A percentile compares a stretch with the other conserved stretches of the same genome.
Conservation (phyloP, 164 flowering plant genomes). For the Hamamelis virginiana region DNA sequence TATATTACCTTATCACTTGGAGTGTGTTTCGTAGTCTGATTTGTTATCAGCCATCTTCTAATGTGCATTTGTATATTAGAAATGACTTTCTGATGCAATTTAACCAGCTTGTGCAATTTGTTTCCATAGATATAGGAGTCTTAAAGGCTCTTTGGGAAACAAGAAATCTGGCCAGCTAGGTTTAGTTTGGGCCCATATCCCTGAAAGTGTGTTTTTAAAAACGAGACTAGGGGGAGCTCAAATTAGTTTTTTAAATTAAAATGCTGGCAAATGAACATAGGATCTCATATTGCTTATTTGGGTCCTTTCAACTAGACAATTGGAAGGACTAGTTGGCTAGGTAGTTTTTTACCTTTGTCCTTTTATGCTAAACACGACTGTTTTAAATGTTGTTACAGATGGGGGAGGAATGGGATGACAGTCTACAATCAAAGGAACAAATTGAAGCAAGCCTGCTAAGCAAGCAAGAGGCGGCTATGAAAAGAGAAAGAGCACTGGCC, state of each 20-base stretch:
- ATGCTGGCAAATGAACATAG: background rate
- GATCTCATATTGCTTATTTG: background rate
- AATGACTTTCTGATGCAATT: too few relatives aligned
- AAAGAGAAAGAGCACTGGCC: constrained; percentile 90
- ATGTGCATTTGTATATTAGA: background rate
- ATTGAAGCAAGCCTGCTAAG: constrained; percentile 60
- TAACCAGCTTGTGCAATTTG: too few relatives aligned
- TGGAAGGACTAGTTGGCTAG: background rate
- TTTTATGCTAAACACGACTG: background rate
- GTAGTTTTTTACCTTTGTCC: background rate
- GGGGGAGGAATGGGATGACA: constrained; percentile 89
- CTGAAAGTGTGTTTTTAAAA: too few relatives aligned
- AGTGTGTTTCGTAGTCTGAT: background rate
- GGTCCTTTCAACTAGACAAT: background rate
- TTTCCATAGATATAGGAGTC: background rate
- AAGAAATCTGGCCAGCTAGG: too few relatives aligned
- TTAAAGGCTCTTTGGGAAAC: too few relatives aligned
- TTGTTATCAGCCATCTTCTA: constrained; percentile 3
- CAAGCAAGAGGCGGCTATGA: constrained; percentile 79
- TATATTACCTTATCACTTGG: background rate
- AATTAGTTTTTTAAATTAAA: background rate
- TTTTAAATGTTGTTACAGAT: constrained; percentile 38
- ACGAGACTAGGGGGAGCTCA: background rate
- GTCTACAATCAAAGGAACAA: constrained; percentile 76
- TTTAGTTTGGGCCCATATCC: too few relatives aligned